Conservation (phyloP, 116 monocot genomes). For the Zostera marina region DNA sequence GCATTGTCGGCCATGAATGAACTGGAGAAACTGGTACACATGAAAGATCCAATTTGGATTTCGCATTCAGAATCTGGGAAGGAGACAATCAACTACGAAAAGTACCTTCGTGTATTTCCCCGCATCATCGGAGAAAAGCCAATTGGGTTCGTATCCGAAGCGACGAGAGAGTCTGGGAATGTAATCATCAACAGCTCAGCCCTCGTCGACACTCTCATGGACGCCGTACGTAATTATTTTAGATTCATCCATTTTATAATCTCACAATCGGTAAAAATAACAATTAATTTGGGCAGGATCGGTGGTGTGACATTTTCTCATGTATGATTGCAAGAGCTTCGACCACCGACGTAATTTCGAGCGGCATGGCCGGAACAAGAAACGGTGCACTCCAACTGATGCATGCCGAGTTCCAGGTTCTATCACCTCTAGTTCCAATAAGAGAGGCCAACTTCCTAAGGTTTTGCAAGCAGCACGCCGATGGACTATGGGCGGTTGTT, state of each 20-base stretch:
- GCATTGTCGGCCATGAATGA: too few species aligned
- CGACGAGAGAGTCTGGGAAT: too few species aligned
- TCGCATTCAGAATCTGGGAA: too few species aligned
- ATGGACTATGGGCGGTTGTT: conserved; percentile 80
- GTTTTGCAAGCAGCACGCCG: conserved; percentile 83
- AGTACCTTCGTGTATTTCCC: too few species aligned
- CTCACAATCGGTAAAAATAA: too few species aligned
- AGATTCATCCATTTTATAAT: too few species aligned
- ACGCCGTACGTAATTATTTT: too few species aligned
- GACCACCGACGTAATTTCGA: conserved; percentile 60
- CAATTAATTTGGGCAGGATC: conserved; percentile 21
- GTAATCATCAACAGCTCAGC: conserved; percentile 14
- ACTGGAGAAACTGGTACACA: too few species aligned
- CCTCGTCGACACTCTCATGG: conserved; percentile 18
- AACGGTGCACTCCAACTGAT: conserved; percentile 91
- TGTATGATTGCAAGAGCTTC: conserved; percentile 53
- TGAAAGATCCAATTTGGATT: too few species aligned
- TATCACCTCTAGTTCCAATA: conserved; percentile 80
- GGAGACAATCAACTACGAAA: too few species aligned
- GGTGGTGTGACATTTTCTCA: conserved; percentile 87
- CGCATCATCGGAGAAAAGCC: too few species aligned
- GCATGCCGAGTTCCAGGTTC: conserved; percentile 85
- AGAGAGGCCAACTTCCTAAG: conserved; percentile 70
- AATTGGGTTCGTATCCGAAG: too few species aligned
- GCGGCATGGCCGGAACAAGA: conserved; percentile 58